Evolutionary conservation across 805 yeast species (phyloP).

Genomic region (Ogataea sp.): DNA sequence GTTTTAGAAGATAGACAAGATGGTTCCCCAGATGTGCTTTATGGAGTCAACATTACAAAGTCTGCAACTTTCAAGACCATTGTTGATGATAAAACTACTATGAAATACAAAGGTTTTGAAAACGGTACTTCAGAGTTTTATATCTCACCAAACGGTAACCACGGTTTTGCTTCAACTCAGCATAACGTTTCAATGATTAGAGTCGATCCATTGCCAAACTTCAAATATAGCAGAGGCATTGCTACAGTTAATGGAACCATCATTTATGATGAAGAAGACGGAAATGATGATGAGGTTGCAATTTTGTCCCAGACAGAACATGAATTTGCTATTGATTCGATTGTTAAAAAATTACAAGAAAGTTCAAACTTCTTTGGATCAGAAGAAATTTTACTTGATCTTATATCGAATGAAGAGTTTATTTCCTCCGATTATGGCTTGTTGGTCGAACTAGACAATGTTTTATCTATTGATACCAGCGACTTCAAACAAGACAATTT

Average conservation of each 20-base stretch:
- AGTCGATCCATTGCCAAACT: constrained; percentile 13
- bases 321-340: too few species aligned
- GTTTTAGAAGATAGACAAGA: constrained; percentile 11
- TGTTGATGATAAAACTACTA: constrained; percentile 14
- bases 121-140: constrained; percentile 38
- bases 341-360: too few species aligned
- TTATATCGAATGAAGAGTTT: too few species aligned
- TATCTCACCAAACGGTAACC: constrained; percentile 35
- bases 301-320: too few species aligned
- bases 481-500: too few species aligned
- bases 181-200: constrained; percentile 23
- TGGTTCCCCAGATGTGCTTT: constrained; percentile 17
- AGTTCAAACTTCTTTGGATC: too few species aligned
- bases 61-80: constrained; percentile 9
- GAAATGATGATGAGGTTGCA: too few species aligned
- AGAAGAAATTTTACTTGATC: too few species aligned
- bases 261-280: constrained; percentile 12
- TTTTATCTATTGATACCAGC: too few species aligned
- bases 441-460: too few species aligned
- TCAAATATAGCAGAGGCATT: constrained; percentile 22
- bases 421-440: too few species aligned
- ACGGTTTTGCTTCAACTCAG: constrained; percentile 33
- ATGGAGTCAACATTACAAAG: constrained; percentile 22
- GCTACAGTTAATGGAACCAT: constrained; percentile 23
- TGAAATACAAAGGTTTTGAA: constrained; percentile 24